Base-by-base conservation (phyloP, 228 moss, liverwort and hornwort species). In the Sphagnum fallax region DNA sequence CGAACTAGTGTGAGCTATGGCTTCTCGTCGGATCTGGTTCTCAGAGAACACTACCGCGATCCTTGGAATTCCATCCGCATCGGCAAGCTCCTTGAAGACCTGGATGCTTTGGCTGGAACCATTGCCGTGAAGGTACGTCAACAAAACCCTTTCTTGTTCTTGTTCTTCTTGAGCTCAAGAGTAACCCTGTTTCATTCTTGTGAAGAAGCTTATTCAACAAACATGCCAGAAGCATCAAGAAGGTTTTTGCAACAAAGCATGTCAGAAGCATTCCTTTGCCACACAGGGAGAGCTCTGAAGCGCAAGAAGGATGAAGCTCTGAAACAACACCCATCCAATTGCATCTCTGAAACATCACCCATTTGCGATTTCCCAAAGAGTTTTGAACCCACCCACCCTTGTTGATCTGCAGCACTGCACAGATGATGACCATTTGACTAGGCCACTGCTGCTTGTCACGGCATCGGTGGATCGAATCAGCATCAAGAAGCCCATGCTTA, bases 401-500 rank as follows among this genome's bases (percentile, higher is more conserved):
- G 32, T 32, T 32, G 32, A 32, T 32, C 32, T 32, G 32, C 90
- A 93, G 97, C 97, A 97, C 74, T 93, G 97, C 73, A 81, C 91
- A 77, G 97, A 97, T 76, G 84, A 83, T 53, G 91, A 97, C 65
- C 72, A 65, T 59, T 90, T 90, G 71, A 97, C 93, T 47, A 76
- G 97, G 75, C 97, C 93, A 62, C 74, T 93, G 68, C 67, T 97
- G 78, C 69, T 93, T 82, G 97, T 97, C 53, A 97, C 97, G 15
- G 97, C 97, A 61, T 97, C 97, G 8, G 93, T 97, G 18, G 97
- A 97, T 73, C 93, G 93, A 69, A 93, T 93, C 65, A 93, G 88
- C 72, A 83, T 79, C 64, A 85, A 87, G 79, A 93, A 97, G 78
- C 87, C 75, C 11, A 70, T 97, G 11, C 74, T 60, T 49, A 67